Percentiles rank a stretch among this genome's conserved stretches.
These are phyloP conservation scores for Theobroma cacao DNA, from an alignment of 345 rosid genomes.

Conservation along the genomic window DNA sequence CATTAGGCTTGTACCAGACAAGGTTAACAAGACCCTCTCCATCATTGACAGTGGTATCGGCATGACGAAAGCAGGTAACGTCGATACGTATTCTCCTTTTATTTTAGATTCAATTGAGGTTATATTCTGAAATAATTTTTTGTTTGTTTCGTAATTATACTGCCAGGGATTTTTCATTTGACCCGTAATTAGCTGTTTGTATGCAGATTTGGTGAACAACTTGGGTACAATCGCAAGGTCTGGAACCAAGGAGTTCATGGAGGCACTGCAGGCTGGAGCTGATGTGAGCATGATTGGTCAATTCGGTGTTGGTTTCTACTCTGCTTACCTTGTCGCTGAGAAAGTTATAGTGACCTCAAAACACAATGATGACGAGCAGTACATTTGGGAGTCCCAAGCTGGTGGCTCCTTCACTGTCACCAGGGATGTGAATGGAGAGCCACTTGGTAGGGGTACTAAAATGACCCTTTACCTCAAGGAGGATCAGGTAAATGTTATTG, in stretches of 20 bases:
- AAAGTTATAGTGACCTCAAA: slow-evolving; percentile 76
- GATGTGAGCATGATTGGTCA: slow-evolving; percentile 96
- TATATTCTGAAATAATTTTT: neutral
- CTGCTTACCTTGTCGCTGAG: slow-evolving; percentile 89
- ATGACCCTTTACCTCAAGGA: slow-evolving; percentile 78
- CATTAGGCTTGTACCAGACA: slow-evolving; percentile 73
- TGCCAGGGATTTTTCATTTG: neutral
- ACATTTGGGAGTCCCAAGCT: slow-evolving; percentile 93
- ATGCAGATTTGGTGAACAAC: slow-evolving; percentile 69
- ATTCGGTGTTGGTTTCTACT: slow-evolving; percentile 91
- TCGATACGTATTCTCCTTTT: neutral
- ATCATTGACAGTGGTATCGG: slow-evolving; percentile 81
- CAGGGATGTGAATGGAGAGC: slow-evolving; percentile 68
- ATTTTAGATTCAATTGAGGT: neutral
- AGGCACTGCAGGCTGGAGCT: slow-evolving; percentile 90
- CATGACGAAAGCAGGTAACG: slow-evolving; percentile 83
- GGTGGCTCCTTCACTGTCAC: slow-evolving; percentile 92
- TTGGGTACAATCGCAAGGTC: slow-evolving; percentile 93
- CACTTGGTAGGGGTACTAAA: slow-evolving; percentile 88
- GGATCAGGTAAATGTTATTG: slow-evolving; percentile 50
- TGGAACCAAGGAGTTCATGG: slow-evolving; percentile 94
- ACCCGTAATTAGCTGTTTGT: neutral
- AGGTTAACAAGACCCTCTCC: slow-evolving; percentile 63
- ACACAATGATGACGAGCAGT: slow-evolving; percentile 86
- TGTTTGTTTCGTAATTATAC: neutral